Percentiles rank a stretch among this genome's conserved stretches.
These are phyloP conservation scores for Colletotrichum ledebouriae DNA, from an alignment of 2,329 filamentous ascomycete genomes.

Conservation along the genomic window DNA sequence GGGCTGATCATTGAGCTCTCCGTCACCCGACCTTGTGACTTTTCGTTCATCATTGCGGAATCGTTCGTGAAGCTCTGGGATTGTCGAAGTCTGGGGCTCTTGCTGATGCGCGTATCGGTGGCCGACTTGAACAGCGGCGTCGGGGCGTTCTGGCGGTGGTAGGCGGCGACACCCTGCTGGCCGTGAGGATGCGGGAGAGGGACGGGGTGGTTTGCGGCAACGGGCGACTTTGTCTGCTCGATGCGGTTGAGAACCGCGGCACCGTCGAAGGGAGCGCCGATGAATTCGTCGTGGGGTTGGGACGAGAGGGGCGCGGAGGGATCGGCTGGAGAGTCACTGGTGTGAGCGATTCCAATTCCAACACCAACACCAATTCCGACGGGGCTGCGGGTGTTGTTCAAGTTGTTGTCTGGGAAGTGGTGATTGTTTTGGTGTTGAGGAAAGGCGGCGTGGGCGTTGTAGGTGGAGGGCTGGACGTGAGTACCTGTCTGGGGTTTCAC, in stretches of 20 bases:
- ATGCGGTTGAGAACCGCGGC: slow-evolving; percentile 72
- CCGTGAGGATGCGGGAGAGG: slow-evolving; percentile 43
- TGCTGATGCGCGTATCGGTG: slow-evolving; percentile 66
- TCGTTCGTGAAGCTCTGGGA: slow-evolving; percentile 74
- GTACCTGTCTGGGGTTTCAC: slow-evolving; percentile 45
- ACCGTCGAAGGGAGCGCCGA: slow-evolving; percentile 76
- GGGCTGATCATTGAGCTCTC: slow-evolving; percentile 66
- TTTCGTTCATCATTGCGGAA: slow-evolving; percentile 64
- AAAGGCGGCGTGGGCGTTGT: slow-evolving; percentile 27
- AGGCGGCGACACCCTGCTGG: slow-evolving; percentile 45
- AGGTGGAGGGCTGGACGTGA: slow-evolving; percentile 46
- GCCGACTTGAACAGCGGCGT: slow-evolving; percentile 62
- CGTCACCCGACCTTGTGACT: slow-evolving; percentile 50
- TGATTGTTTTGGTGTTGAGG: slow-evolving; percentile 21
- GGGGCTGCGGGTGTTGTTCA: slow-evolving; percentile 43
- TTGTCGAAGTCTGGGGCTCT: slow-evolving; percentile 71
- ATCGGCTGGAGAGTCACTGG: slow-evolving; percentile 50
- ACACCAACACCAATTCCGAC: slow-evolving; percentile 45
- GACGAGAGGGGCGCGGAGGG: slow-evolving; percentile 50
- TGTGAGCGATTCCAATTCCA: slow-evolving; percentile 33
- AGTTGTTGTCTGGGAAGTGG: slow-evolving; percentile 34
- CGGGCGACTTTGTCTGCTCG: slow-evolving; percentile 63
- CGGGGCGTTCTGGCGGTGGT: slow-evolving; percentile 49
- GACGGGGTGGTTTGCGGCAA: slow-evolving; percentile 39
- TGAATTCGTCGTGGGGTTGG: slow-evolving; percentile 67